These are phyloP conservation scores for Phytopythium helicoides DNA, from an alignment of 352 stramenopile species.

Conservation along the genomic window DNA sequence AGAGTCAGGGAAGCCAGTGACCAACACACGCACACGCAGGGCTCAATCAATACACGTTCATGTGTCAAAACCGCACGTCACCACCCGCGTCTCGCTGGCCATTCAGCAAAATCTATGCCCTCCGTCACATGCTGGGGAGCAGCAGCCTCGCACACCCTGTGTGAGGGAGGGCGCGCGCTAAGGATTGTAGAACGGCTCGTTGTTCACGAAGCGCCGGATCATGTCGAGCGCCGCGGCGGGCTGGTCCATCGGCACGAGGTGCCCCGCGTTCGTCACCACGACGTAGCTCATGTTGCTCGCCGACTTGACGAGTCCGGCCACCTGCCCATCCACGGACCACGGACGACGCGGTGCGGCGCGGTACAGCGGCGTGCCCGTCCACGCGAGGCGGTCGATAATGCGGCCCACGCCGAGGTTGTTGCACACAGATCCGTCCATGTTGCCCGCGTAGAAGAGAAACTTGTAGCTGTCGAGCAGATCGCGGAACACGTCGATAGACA, in stretches of 20 bases:
- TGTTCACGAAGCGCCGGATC: slow-evolving; percentile 74
- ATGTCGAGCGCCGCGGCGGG: slow-evolving; percentile 73
- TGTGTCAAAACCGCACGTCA: background rate
- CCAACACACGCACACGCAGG: slow-evolving; percentile 1
- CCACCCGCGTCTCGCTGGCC: background rate
- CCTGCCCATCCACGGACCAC: slow-evolving; percentile 57
- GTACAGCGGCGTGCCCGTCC: slow-evolving; percentile 66
- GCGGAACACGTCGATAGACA: slow-evolving; percentile 72
- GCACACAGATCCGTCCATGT: slow-evolving; percentile 81
- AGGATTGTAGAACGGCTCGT: slow-evolving; percentile 32
- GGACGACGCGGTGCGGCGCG: slow-evolving; percentile 49
- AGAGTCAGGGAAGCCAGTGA: background rate
- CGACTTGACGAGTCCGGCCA: slow-evolving; percentile 67
- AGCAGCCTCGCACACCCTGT: too few species aligned
- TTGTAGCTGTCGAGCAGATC: slow-evolving; percentile 83
- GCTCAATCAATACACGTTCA: background rate
- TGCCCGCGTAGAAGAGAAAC: slow-evolving; percentile 82
- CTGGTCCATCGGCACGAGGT: slow-evolving; percentile 71
- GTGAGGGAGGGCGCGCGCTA: background rate
- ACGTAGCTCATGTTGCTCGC: slow-evolving; percentile 82
- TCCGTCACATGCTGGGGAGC: background rate
- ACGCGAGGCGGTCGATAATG: slow-evolving; percentile 79
- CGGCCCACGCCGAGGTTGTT: slow-evolving; percentile 77
- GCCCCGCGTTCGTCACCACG: slow-evolving; percentile 76
- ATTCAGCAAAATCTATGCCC: slow-evolving; percentile 1